Base-by-base conservation (phyloP, 495 filamentous ascomycete species). In the Aspergillus bertholletiae region DNA sequence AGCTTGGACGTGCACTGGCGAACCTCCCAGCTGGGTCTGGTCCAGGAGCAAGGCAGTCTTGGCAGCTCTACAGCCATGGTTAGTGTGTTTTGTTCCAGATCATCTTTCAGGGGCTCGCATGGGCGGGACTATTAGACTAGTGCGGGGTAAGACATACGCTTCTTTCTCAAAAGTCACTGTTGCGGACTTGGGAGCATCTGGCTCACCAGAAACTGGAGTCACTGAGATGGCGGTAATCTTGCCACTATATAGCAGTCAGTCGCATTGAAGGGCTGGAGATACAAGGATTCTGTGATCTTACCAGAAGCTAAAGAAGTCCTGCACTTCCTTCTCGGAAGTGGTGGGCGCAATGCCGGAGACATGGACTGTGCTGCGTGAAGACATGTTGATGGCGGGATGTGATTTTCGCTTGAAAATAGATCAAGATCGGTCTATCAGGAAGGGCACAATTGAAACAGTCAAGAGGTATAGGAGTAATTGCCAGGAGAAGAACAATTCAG, bases 281-380 rank as follows among this genome's bases (percentile, higher is more conserved):
- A 3, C 15, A 37, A 37, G 34, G 45, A 49, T 28, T 8, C n/a
- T 41, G 53, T 45, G 9, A 45, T 60, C 82, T 67, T 80, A 94
- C 90, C 94, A 98, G 84, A 97, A 98, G 75, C 88, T 94, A 80
- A 98, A 98, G 84, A 98, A 98, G 62, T 95, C 92, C 61, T 83
- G 85, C 56, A 98, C 82, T 72, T 98, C 90, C 74, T 92, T 88
- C 70, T 97, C 90, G 56, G 83, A 80, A 45, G 92, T 96, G 58
- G 83, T 64, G 53, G 77, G 65, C 57, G 87, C 81, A 74, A 98
- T 97, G 74, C 92, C 92, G 75, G 90, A 88, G 50, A 82, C 79
- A 59, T 82, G 76, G 22, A 82, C 76, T 17, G 78, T 79, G 34
- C 72, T 66, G 56, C 65, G 67, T 49, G 60, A 61, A 59, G 79